Conservation (phyloP, 2,329 filamentous ascomycete genomes). For the Dactylellina leptospora region DNA sequence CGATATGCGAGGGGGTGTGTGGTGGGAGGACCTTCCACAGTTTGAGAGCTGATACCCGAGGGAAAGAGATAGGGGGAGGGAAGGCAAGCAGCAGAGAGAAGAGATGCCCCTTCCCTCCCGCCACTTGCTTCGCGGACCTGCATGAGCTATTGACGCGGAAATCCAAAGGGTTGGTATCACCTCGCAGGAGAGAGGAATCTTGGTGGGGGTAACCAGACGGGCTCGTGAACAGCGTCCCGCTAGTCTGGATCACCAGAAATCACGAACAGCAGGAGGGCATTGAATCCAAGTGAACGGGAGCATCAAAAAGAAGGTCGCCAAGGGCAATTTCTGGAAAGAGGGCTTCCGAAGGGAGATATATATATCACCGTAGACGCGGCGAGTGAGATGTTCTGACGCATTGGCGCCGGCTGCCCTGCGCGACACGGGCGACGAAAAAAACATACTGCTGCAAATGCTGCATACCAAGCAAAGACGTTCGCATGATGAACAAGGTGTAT, state of each 20-base stretch:
- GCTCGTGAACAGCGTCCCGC: slow-evolving; percentile 33
- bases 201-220: slow-evolving; percentile 27
- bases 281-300: too few relatives aligned
- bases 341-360: background rate
- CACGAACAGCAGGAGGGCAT: too few relatives aligned
- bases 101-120: slow-evolving; percentile 24
- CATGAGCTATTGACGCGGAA: slow-evolving; percentile 30
- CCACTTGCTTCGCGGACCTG: slow-evolving; percentile 30
- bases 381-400: slow-evolving; percentile 7
- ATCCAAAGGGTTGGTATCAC: slow-evolving; percentile 38
- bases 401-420: slow-evolving; percentile 13
- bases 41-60: slow-evolving; percentile 26
- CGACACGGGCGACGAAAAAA: slow-evolving; percentile 22
- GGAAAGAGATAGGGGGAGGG: slow-evolving; percentile 26
- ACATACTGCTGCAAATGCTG: slow-evolving; percentile 16
- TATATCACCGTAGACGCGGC: background rate
- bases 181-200: slow-evolving; percentile 15
- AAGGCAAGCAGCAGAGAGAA: slow-evolving; percentile 3
- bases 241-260: slow-evolving; percentile 25
- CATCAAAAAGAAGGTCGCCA: too few relatives aligned
- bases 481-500: slow-evolving; percentile 27
- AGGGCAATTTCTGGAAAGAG: background rate
- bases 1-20: slow-evolving; percentile 27
- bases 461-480: too few relatives aligned
- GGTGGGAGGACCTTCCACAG: slow-evolving; percentile 33